Evolutionary conservation across 306 rosid species (phyloP), one percentile per base, ranked within the genome.

Genomic region (Senna siamea): DNA sequence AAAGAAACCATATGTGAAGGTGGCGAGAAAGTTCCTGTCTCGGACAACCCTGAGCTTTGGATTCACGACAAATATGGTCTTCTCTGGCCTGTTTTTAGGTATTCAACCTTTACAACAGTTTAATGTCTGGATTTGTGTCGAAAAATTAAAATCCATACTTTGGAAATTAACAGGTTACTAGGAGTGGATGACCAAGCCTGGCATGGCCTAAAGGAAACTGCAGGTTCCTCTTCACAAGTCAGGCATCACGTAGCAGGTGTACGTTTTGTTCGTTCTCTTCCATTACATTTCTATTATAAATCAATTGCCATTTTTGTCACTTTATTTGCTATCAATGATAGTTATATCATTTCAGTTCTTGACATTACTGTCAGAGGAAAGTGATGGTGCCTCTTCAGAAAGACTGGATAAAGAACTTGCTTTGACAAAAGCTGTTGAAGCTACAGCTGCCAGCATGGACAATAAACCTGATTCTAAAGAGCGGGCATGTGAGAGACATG

Each of bases 321-420:
- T 46, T 14, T 6, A 65, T 65, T 13, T 65, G 20, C 41, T 65
- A 17, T 37, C 13, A 67, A 76, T 62, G 37, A 22, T 28, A 35
- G 34, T 76, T 60, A 56, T 64, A 58, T 72, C 22, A 34, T 80
- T 79, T 74, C 84, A 93, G 98, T 89, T 88, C 74, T 81, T 93
- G 84, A 90, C 81, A 80, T 53, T 85, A 71, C 87, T 93, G 69
- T 75, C 89, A 0, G 97, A 89, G 81, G 94, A 84, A 79, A 65
- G 40, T 66, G 84, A 76, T 57, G 85, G 79, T 35, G 18, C 59
- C 54, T 74, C 85, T 82, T 71, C 87, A 10, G 79, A 82, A 73
- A 80, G 71, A 79, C 41, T 66, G 53, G 85, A 82, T 55, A 89
- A 88, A 79, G 91, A 91, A 78, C 81, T 80, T 22, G 96, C 91